Evolutionary conservation across 129 eudicot species (phyloP).

Genomic region (Chrysanthemum seticuspe): DNA sequence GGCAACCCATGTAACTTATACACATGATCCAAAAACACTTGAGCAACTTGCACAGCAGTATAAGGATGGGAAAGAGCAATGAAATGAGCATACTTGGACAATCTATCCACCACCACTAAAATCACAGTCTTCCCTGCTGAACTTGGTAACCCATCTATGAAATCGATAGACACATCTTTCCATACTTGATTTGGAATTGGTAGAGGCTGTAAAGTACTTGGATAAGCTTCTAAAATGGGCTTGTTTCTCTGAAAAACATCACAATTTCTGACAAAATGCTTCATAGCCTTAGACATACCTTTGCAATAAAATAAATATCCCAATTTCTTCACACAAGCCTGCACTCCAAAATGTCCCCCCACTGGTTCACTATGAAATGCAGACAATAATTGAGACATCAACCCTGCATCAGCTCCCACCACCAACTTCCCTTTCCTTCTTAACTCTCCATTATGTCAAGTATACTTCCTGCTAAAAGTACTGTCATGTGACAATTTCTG

Average conservation of each 20-base stretch:
- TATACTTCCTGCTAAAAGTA: no score
- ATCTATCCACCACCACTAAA: not conserved
- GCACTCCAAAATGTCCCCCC: not conserved
- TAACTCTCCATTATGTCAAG: not conserved
- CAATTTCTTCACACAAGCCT: not conserved
- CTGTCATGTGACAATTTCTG: no score
- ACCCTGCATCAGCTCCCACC: not conserved
- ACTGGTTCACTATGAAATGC: not conserved
- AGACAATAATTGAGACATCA: not conserved
- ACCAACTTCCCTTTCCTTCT: not conserved
- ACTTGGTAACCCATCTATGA: not conserved
- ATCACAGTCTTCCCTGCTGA: not conserved
- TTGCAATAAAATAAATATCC: not conserved
- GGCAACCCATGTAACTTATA: not conserved
- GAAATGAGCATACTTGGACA: not conserved
- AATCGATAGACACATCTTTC: not conserved
- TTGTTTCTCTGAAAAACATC: not conserved
- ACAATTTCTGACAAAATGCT: not conserved
- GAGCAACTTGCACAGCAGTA: not conserved
- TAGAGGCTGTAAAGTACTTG: not conserved
- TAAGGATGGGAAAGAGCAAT: not conserved
- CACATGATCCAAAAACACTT: not conserved
- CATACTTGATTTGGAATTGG: not conserved
- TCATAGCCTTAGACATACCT: not conserved
- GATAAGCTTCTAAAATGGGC: not conserved